A percentile compares a stretch with the other conserved stretches of the same genome.
Conservation (phyloP, 202 grass and related monocot genomes). For the Alloteropsis angusta region DNA sequence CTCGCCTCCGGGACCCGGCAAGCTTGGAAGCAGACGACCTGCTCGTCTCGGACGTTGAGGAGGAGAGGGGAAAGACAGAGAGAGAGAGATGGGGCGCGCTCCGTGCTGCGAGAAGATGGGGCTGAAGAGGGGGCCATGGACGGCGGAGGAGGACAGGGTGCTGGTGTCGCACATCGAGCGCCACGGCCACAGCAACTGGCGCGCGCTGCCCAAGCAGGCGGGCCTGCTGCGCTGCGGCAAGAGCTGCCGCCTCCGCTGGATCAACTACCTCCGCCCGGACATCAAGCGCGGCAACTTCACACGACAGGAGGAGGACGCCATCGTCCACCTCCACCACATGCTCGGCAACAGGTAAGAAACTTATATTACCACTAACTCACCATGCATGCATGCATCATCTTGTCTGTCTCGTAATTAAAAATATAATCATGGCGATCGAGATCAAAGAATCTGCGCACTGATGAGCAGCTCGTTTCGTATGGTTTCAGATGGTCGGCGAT, state of each 20-base stretch:
- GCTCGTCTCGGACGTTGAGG: neutral
- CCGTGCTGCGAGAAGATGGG: conserved; percentile 92
- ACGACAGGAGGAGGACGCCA: conserved; percentile 64
- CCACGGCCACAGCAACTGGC: conserved; percentile 89
- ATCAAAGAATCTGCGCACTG: neutral
- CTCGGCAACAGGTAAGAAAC: conserved; percentile 91
- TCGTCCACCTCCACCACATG: conserved; percentile 54
- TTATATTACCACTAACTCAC: no score
- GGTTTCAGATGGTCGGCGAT: conserved; percentile 66
- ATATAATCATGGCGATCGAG: neutral
- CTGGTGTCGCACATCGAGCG: conserved; percentile 55
- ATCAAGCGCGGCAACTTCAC: conserved; percentile 93
- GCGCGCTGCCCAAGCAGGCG: conserved; percentile 66
- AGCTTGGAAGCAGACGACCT: neutral
- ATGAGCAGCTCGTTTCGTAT: conserved; percentile 14
- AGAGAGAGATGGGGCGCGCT: conserved; percentile 37
- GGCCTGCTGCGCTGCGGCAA: conserved; percentile 83
- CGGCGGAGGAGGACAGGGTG: conserved; percentile 61
- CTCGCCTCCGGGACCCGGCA: neutral
- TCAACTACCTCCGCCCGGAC: conserved; percentile 81
- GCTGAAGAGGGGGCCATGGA: conserved; percentile 70
- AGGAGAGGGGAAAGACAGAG: no score
- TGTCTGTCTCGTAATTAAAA: no score
- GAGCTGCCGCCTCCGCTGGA: conserved; percentile 77
- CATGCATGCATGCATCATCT: no score